Percentiles rank a stretch among this genome's conserved stretches.
Evolutionary conservation across 805 yeast genomes (phyloP).

Genomic region (Kodamaea nitidulidarum): DNA sequence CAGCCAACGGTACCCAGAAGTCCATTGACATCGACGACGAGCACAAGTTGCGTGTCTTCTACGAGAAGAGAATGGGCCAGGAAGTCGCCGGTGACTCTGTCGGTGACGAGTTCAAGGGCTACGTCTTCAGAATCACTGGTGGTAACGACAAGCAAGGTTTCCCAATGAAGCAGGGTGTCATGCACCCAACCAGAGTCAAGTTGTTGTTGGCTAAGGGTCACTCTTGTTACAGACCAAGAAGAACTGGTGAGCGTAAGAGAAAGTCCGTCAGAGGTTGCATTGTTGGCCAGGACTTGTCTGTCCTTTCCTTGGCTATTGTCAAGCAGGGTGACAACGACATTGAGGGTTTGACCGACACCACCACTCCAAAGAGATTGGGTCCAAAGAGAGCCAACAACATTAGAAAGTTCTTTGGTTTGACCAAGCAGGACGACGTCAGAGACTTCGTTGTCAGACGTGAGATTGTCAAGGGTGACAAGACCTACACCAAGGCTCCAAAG

Average conservation of each 20-base stretch:
- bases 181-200: slow-evolving; percentile 99
- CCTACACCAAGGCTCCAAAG: slow-evolving; percentile 99
- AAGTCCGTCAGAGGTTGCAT: slow-evolving; percentile 99
- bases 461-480: slow-evolving; percentile 95
- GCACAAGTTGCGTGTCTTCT: slow-evolving; percentile 96
- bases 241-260: slow-evolving; percentile 99
- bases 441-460: slow-evolving; percentile 96
- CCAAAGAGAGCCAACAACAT: slow-evolving; percentile 99
- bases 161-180: slow-evolving; percentile 99
- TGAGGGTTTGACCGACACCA: slow-evolving; percentile 90
- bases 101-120: slow-evolving; percentile 99
- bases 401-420: slow-evolving; percentile 98
- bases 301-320: slow-evolving; percentile 85
- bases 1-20: slow-evolving; percentile 99
- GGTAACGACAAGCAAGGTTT: slow-evolving; percentile 99
- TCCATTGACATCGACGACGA: slow-evolving; percentile 97
- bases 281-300: slow-evolving; percentile 96
- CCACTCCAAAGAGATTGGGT: slow-evolving; percentile 98
- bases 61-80: slow-evolving; percentile 99
- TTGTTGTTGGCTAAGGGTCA: slow-evolving; percentile 88
- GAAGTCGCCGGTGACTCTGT: slow-evolving; percentile 98
- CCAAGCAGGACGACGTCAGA: slow-evolving; percentile 86
- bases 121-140: slow-evolving; percentile 97
- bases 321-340: slow-evolving; percentile 97
- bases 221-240: slow-evolving; percentile 99